phyloP scores from a whole-genome alignment of 176 grass and related monocot species.

The Oryza australiensis region DNA sequence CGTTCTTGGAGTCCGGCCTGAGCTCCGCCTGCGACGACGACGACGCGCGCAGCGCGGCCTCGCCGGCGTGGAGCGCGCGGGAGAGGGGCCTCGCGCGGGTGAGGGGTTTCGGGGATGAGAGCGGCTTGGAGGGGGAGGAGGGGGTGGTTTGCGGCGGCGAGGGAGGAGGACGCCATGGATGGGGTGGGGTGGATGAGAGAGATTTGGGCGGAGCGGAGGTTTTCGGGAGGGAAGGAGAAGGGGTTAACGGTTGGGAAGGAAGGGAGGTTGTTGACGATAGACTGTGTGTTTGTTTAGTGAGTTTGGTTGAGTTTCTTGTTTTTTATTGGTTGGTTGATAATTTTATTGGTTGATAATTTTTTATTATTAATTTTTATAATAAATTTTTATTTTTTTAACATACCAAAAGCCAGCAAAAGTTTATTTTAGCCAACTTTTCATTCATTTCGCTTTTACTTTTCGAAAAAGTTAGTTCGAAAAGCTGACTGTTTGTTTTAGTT shows the following conservation, averaged over 20 bases:
- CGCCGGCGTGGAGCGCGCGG: constrained; percentile 24
- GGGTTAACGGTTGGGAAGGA: not conserved
- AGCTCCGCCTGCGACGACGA: constrained; percentile 35
- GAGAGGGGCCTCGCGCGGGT: not conserved
- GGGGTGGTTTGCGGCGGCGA: constrained; percentile 21
- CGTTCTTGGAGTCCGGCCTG: constrained; percentile 71
- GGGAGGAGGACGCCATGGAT: constrained; percentile 40
- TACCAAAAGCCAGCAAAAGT: no score
- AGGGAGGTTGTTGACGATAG: no score
- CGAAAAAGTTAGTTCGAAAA: no score
- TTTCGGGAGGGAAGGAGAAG: not conserved
- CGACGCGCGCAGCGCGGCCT: constrained; percentile 26
- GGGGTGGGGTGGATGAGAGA: not conserved
- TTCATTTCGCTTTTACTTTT: no score
- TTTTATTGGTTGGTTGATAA: no score
- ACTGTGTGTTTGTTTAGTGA: no score
- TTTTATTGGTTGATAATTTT: no score
- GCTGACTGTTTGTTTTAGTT: no score
- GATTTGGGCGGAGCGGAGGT: not conserved
- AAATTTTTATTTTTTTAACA: no score
- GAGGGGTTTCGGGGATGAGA: not conserved
- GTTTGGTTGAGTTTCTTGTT: no score
- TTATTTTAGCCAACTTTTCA: no score
- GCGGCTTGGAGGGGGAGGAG: not conserved
- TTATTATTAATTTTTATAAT: no score